phyloP scores from a whole-genome alignment of 139 green algal genomes.

The Chlamydomonas sp. region DNA sequence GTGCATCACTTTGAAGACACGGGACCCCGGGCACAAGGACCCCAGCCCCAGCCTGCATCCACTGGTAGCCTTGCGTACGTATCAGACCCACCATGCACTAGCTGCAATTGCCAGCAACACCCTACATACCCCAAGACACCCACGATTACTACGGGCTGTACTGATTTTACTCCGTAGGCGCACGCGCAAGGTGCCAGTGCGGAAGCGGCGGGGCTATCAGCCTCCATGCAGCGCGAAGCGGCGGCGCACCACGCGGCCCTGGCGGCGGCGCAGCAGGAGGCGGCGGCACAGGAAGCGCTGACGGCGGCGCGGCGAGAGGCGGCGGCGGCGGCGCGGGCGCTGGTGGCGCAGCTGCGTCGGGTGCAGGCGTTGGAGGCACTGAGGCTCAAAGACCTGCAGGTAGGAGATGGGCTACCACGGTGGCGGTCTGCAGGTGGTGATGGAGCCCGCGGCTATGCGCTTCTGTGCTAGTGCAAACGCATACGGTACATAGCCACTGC shows the following conservation, averaged over 20 bases:
- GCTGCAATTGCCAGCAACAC: too few relatives aligned
- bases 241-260: constrained; percentile 9
- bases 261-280: neutral
- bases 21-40: too few relatives aligned
- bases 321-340: neutral
- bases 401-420: neutral
- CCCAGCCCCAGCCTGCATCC: too few relatives aligned
- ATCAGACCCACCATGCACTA: too few relatives aligned
- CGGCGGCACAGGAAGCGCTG: neutral
- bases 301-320: neutral
- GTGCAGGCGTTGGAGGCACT: constrained; percentile 19
- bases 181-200: too few relatives aligned
- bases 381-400: constrained; percentile 26
- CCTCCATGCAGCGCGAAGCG: neutral
- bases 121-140: neutral
- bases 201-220: neutral
- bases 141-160: neutral
- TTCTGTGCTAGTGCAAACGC: neutral
- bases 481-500: too few relatives aligned
- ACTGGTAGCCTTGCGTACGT: too few relatives aligned
- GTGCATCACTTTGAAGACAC: too few relatives aligned
- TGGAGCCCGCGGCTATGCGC: neutral
- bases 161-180: neutral
- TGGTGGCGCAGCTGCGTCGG: constrained; percentile 23
- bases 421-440: neutral